These are phyloP conservation scores for Tuber microsphaerosporum DNA, from an alignment of 495 filamentous ascomycete species.

Conservation along the genomic window DNA sequence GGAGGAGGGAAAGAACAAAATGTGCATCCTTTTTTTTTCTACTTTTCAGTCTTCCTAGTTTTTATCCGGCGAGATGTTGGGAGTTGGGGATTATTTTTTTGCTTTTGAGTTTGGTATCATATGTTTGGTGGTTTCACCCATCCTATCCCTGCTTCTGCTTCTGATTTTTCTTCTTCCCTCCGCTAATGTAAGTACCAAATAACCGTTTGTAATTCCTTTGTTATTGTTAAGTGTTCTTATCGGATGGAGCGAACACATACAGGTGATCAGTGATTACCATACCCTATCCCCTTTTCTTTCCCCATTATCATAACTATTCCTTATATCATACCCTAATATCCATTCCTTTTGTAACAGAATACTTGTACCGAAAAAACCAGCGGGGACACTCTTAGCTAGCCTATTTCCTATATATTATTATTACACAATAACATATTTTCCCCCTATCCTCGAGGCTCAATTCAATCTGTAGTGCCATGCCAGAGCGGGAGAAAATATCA, in stretches of 20 bases:
- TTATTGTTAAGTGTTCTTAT: neutral
- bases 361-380: neutral
- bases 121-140: neutral
- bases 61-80: neutral
- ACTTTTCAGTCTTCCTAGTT: neutral
- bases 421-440: neutral
- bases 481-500: neutral
- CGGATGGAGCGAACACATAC: neutral
- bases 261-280: neutral
- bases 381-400: neutral
- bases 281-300: neutral
- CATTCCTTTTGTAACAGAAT: neutral
- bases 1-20: neutral
- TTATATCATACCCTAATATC: neutral
- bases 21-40: neutral
- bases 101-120: neutral
- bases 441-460: neutral
- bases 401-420: neutral
- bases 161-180: conserved; percentile 3
- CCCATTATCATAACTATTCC: neutral
- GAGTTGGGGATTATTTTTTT: neutral
- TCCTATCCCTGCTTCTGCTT: neutral
- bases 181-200: conserved; percentile 2
- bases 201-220: conserved; percentile 4
- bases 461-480: neutral